Evolutionary conservation across 495 filamentous ascomycete genomes (phyloP), one percentile per base, ranked within the genome.

Genomic region (Ascodesmis nigricans): DNA sequence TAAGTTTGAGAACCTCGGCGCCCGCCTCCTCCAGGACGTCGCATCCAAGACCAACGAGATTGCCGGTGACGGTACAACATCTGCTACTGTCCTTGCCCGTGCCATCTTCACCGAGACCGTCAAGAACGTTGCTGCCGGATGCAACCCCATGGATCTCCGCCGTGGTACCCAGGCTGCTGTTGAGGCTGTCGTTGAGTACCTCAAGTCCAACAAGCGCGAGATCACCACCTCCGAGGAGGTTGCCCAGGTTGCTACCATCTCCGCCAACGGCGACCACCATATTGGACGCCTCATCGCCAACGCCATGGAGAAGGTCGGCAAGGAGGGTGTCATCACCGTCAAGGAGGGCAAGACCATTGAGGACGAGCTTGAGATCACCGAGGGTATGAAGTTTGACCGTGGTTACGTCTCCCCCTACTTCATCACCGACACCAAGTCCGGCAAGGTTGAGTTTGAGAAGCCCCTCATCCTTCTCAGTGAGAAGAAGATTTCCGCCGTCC

Each of bases 361-460:
- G 52, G 87, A 97, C 47, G 90, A 97, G 67, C 72, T 97, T 29
- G 87, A 95, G 60, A 75, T 97, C 40, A 97, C 87, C 17, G 87
- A 97, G 70, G 87, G 87, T 58, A 97, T 97, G 87, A 77, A 82
- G 54, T 95, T 97, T 62, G 87, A 97, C 66, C 82, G 87, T 49
- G 87, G 87, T 36, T 97, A 71, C 61, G 87, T 92, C 52, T 97
- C 87, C 24, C 78, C 87, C 46, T 97, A 97, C 73, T 97, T 97
- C 71, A 95, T 95, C 67, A 97, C 87, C 61, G 87, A 97, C 53
- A 61, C 81, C 66, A 97, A 97, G 73, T 53, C 84, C 29, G 79
- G 90, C 57, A 97, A 95, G 73, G 80, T 93, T 35, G 87, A 95
- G 65, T 95, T 95, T 47, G 87, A 97, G 74, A 95, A 95, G 71